Evolutionary conservation across 2,329 filamentous ascomycete genomes (phyloP), one percentile per base, ranked within the genome.

Genomic region (Exophiala dermatitidis): DNA sequence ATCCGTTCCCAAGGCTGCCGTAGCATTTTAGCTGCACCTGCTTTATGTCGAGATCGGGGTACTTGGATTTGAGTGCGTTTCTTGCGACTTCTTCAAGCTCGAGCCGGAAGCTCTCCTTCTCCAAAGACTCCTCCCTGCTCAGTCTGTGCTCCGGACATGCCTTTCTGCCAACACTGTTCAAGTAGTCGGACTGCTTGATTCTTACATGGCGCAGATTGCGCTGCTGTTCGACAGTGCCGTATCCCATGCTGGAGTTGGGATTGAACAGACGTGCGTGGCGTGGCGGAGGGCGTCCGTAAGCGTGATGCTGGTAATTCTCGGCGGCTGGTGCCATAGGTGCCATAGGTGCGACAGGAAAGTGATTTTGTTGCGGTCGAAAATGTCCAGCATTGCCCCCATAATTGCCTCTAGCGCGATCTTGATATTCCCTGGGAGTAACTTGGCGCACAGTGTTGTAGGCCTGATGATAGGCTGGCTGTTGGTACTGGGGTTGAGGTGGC

Each of bases 1-100:
- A 95, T 0, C 90, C 90, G 8, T 89, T 90, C 19, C 81, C 80
- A 44, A 94, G 75, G 66, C 89, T 94, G 3, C 89, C 90, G 65
- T 93, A 94, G 63, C 85, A 88, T 62, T 82, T 82, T 9, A 94
- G 74, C 49, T 82, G 75, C n/a, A 91, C 78, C 48, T 78, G 79
- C 6, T 72, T 65, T 28, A 76, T 65, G 10, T 76, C 71, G 52
- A 86, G 82, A 4, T 67, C 70, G 0, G 57, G 54, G 3, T 70
- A 59, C 12, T 70, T 65, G n/a, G 69, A 1, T 79, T 77, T 48
- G 3, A 63, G 42, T 28, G 55, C 50, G 8, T 79, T 67, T 48
- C 78, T 79, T 58, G 86, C 86, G 26, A 87, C 77, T 5, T 68
- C 61, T 66, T 91, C 83, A 10, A 94, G 78, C 29, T 72, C 71